Evolutionary conservation across 2,329 filamentous ascomycete species (phyloP).

Genomic region (Xylaria sp.): DNA sequence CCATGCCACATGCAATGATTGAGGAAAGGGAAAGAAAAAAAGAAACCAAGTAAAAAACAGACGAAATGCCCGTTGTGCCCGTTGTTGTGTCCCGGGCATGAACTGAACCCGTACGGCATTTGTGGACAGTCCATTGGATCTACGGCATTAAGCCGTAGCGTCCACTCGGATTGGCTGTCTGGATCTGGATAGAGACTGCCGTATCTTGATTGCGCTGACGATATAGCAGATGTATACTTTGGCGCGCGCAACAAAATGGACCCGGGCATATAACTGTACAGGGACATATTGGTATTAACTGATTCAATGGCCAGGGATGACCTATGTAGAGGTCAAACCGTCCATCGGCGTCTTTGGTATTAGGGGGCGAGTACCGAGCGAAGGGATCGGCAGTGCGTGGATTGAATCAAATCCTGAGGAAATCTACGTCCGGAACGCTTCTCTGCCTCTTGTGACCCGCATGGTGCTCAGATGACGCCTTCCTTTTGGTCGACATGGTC

Average conservation of each 20-base stretch:
- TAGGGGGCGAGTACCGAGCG: conserved; percentile 9
- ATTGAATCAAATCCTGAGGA: conserved; percentile 46
- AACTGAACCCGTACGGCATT: too few species aligned
- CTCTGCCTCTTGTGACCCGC: conserved; percentile 58
- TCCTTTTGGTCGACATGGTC: conserved; percentile 55
- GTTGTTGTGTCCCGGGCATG: too few species aligned
- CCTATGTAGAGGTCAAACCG: conserved; percentile 33
- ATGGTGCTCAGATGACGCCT: conserved; percentile 50
- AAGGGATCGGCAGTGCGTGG: conserved; percentile 4
- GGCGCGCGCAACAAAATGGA: not conserved
- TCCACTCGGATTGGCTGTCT: too few species aligned
- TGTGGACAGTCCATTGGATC: too few species aligned
- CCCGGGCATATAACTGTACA: not conserved
- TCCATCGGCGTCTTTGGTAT: conserved; percentile 34
- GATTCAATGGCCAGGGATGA: conserved; percentile 33
- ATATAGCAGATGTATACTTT: not conserved
- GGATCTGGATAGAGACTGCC: not conserved
- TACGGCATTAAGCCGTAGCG: too few species aligned
- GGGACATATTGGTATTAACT: conserved; percentile 11
- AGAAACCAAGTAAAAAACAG: too few species aligned
- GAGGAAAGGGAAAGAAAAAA: too few species aligned
- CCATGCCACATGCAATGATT: too few species aligned
- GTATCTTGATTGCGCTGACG: not conserved
- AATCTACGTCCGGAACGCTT: conserved; percentile 60
- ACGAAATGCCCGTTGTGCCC: too few species aligned